Percentiles rank a stretch among this genome's conserved stretches.
Conservation (phyloP, 495 filamentous ascomycete species). For the Articulospora tetracladia region DNA sequence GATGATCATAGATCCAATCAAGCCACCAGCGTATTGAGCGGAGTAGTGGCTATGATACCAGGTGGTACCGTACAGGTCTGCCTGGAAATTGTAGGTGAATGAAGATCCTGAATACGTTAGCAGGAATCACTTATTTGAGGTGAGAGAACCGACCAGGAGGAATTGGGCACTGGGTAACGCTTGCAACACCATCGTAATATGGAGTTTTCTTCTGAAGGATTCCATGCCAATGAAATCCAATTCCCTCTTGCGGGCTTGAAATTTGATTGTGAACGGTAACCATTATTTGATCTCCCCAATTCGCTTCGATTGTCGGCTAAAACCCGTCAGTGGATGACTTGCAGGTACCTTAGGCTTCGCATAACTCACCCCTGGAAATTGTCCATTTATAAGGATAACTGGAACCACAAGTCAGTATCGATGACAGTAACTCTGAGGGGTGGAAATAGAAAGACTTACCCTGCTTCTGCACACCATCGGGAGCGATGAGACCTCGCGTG, state of each 20-base stretch:
- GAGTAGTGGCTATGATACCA: conserved; percentile 66
- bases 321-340: not conserved
- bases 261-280: conserved; percentile 51
- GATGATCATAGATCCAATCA: conserved; percentile 42
- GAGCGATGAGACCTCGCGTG: conserved; percentile 35
- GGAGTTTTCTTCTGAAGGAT: conserved; percentile 29
- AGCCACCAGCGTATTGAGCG: conserved; percentile 40
- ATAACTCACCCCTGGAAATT: conserved; percentile 34
- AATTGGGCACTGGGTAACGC: conserved; percentile 42
- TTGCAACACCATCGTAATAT: conserved; percentile 35
- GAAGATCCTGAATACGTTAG: not conserved
- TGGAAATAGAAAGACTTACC: not conserved
- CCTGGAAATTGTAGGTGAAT: conserved; percentile 48
- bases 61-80: conserved; percentile 50
- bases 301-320: conserved; percentile 29
- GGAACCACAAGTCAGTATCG: conserved; percentile 24
- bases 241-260: conserved; percentile 32
- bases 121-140: not conserved
- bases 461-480: conserved; percentile 36
- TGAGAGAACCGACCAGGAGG: conserved; percentile 30
- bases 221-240: conserved; percentile 49
- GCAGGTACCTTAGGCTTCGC: not conserved
- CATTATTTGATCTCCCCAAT: conserved; percentile 39
- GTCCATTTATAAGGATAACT: conserved; percentile 41
- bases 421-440: not conserved